Evolutionary conservation across 306 rosid species (phyloP).

Genomic region (Abrus pulchellus): DNA sequence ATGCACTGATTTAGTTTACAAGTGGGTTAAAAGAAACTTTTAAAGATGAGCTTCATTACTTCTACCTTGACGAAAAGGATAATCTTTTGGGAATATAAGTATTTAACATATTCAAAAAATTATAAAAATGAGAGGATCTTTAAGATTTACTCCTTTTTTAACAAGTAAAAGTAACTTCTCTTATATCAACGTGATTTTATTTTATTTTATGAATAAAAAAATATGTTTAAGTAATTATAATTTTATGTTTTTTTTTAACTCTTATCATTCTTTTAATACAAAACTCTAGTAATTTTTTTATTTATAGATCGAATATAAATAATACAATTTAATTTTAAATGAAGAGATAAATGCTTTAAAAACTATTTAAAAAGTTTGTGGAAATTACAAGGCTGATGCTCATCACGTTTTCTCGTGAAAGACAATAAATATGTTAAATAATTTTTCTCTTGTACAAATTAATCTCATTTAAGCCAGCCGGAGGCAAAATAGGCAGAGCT

Average conservation of each 20-base stretch:
- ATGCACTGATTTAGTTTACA: neutral
- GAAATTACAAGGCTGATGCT: neutral
- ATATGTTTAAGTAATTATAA: neutral
- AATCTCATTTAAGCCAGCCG: neutral
- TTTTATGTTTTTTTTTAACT: neutral
- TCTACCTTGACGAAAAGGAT: neutral
- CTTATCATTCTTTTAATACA: neutral
- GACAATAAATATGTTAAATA: neutral
- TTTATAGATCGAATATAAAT: neutral
- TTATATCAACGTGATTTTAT: no score
- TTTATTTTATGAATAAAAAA: no score
- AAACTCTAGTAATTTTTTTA: neutral
- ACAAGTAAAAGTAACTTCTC: no score
- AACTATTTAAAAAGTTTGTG: neutral
- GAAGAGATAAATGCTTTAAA: neutral
- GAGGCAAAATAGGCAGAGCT: neutral
- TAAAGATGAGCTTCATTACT: neutral
- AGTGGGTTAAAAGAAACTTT: no score
- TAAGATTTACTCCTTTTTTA: neutral
- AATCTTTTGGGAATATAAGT: neutral
- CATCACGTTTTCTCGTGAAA: neutral
- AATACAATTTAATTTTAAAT: neutral
- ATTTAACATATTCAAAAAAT: neutral
- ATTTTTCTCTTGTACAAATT: neutral
- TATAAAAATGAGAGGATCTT: neutral